Conservation (phyloP, 805 yeast genomes). For the Myxozyma geophila region DNA sequence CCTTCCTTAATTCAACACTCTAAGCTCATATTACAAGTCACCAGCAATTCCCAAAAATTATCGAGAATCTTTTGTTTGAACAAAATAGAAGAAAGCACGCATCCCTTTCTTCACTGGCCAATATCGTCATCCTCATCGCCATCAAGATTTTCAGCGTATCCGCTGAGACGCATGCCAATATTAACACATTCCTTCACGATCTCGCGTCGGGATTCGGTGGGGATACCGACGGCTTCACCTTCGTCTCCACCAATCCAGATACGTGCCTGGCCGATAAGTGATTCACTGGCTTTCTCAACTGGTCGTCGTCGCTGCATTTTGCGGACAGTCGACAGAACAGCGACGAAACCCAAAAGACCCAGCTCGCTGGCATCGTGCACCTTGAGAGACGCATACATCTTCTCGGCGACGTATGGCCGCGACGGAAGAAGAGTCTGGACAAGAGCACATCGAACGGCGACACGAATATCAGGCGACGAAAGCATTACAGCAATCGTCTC, state of each 20-base stretch:
- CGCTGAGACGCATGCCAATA: constrained; percentile 43
- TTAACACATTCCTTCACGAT: constrained; percentile 44
- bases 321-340: constrained; percentile 38
- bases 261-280: constrained; percentile 35
- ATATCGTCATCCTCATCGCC: constrained; percentile 36
- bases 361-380: constrained; percentile 34
- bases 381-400: constrained; percentile 25
- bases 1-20: too few species aligned
- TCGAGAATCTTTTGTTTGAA: too few species aligned
- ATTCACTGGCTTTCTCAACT: constrained; percentile 29
- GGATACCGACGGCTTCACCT: constrained; percentile 41
- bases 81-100: too few species aligned
- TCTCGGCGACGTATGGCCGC: constrained; percentile 33
- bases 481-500: constrained; percentile 23
- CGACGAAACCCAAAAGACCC: constrained; percentile 45
- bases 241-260: constrained; percentile 46
- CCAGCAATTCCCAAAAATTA: too few species aligned
- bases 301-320: constrained; percentile 30
- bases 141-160: constrained; percentile 31
- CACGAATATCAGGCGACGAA: constrained; percentile 38
- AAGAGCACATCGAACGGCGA: constrained; percentile 41
- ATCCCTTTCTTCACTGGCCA: not conserved
- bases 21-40: too few species aligned
- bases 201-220: constrained; percentile 40
- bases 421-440: constrained; percentile 35